Base-by-base conservation (phyloP, 164 flowering plant genomes). In the Magnolia sinica region DNA sequence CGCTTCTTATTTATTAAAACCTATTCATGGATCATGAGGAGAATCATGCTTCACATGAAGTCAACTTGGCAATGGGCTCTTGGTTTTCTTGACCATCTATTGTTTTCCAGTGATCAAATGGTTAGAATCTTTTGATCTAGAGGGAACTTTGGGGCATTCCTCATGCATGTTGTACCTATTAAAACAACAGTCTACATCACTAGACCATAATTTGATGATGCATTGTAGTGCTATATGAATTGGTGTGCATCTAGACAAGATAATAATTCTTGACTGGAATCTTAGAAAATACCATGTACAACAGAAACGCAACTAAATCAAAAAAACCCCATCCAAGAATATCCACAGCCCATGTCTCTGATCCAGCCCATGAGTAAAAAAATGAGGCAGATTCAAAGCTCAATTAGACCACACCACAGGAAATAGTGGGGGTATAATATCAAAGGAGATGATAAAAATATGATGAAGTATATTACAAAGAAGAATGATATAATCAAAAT, bases 311-410 rank as follows among this genome's bases (percentile, higher is more conserved):
- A 92, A 97, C 96, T 82, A 96, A 85, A 83, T 92, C 95, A 81
- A 91, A 90, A 87, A 96, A 96, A 29, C 98, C 99, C 99, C 99
- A 96, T 8, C 99, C 99, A 76, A 96, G 95, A 81, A 96, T 79
- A 76, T 96, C 99, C 64, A 94, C 73, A 51, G 95, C 97, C 98
- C 98, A 96, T 23, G 92, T 84, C 83, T 92, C 98, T 64, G 91
- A 49, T n/a, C 95, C 93, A 67, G 95, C 96, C 24, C 1, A 1
- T 23, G 24, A 23, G 24, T 23, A 23, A 23, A 23, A 23, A 23
- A 23, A 23, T n/a, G 24, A 23, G 24, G 24, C 24, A 23, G 1
- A 23, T 23, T 23, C 24, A 23, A 23, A 23, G 24, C 24, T 23
- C 24, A 23, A 23, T 23, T 23, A 23, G 24, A 23, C 24, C 24